phyloP scores from a whole-genome alignment of 805 yeast genomes.

The Pichia scutulata region DNA sequence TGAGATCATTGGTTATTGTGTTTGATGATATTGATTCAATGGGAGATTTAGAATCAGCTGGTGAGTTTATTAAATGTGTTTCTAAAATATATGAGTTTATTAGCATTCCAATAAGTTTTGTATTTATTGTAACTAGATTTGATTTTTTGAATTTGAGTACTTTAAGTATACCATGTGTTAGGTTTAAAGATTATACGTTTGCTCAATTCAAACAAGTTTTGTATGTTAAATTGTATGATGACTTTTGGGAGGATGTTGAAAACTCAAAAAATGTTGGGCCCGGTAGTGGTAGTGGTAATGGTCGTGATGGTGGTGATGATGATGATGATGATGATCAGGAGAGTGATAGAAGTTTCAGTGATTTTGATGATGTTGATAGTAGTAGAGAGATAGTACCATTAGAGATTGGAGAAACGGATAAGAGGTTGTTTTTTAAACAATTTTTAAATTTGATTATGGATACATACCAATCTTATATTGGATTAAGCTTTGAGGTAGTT shows the following conservation, averaged over 20 bases:
- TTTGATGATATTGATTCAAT: slow-evolving; percentile 38
- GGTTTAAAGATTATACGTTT: slow-evolving; percentile 32
- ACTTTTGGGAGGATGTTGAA: slow-evolving; percentile 11
- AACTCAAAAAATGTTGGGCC: background rate
- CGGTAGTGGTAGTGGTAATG: background rate
- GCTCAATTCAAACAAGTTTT: slow-evolving; percentile 33
- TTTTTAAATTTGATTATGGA: slow-evolving; percentile 39
- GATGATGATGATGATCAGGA: background rate
- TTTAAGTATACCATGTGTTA: slow-evolving; percentile 33
- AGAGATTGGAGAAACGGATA: slow-evolving; percentile 9
- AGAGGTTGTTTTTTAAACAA: slow-evolving; percentile 17
- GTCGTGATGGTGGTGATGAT: background rate
- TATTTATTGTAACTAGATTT: slow-evolving; percentile 35
- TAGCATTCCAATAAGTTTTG: slow-evolving; percentile 26
- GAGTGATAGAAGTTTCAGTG: background rate
- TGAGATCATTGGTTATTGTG: slow-evolving; percentile 36
- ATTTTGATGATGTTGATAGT: background rate
- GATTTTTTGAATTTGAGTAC: slow-evolving; percentile 33
- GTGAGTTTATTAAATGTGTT: slow-evolving; percentile 35
- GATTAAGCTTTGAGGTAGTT: slow-evolving; percentile 34
- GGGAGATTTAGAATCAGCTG: slow-evolving; percentile 28
- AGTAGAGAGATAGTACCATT: background rate
- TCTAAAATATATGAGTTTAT: slow-evolving; percentile 36
- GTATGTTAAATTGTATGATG: slow-evolving; percentile 11
- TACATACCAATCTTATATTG: slow-evolving; percentile 37